These are phyloP conservation scores for Acidomyces sp. DNA, from an alignment of 495 filamentous ascomycete species.

Conservation along the genomic window DNA sequence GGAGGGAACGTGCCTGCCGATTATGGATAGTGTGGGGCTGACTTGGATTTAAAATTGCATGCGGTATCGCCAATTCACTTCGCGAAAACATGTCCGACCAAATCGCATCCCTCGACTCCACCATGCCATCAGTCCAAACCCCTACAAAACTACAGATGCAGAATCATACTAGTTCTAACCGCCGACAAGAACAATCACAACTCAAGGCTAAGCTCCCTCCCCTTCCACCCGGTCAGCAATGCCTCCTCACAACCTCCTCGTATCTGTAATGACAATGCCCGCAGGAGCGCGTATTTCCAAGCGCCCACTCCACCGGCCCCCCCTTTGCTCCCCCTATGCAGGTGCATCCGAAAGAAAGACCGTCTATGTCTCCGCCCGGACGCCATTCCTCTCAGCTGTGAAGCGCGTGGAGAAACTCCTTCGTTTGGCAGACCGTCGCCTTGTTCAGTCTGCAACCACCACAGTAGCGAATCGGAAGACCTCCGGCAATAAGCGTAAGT, in stretches of 20 bases:
- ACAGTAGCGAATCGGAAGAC: slow-evolving; percentile 26
- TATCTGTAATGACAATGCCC: background rate
- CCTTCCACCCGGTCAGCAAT: background rate
- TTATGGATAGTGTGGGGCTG: too few relatives aligned
- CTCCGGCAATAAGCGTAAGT: slow-evolving; percentile 29
- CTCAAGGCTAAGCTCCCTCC: background rate
- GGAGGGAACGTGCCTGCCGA: too few relatives aligned
- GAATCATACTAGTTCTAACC: too few relatives aligned
- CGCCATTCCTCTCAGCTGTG: slow-evolving; percentile 70
- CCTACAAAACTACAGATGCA: too few relatives aligned
- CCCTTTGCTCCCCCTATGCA: slow-evolving; percentile 45
- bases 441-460: slow-evolving; percentile 30
- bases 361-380: slow-evolving; percentile 63
- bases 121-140: too few relatives aligned
- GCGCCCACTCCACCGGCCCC: slow-evolving; percentile 59
- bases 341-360: slow-evolving; percentile 41
- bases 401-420: slow-evolving; percentile 69
- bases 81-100: too few relatives aligned
- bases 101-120: too few relatives aligned
- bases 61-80: too few relatives aligned
- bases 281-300: slow-evolving; percentile 43
- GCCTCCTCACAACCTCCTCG: background rate
- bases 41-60: too few relatives aligned
- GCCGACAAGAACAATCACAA: too few relatives aligned
- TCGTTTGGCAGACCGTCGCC: slow-evolving; percentile 46